phyloP scores from a whole-genome alignment of 495 filamentous ascomycete genomes.

The Daldinia loculata region DNA sequence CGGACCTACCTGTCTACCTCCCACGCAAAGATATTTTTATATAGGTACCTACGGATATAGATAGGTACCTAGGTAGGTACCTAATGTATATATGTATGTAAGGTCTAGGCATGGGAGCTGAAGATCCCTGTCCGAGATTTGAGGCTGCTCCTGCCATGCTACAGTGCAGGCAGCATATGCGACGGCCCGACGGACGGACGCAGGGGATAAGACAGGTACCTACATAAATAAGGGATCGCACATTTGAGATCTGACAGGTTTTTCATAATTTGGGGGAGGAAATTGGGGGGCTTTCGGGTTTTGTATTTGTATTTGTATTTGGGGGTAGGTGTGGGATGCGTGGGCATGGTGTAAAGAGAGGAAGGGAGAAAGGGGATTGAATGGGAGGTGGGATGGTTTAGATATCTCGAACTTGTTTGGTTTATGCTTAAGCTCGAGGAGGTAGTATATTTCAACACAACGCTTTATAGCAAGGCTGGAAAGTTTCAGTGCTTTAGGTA shows the following conservation, averaged over 20 bases:
- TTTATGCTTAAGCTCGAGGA: not conserved
- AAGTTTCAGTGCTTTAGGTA: not conserved
- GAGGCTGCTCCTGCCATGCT: not conserved
- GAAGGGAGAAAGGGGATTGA: not conserved
- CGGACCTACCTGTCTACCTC: not conserved
- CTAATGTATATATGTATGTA: not conserved
- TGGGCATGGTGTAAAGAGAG: not conserved
- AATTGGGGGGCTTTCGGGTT: not conserved
- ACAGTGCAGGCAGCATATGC: not conserved
- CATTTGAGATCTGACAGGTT: not conserved
- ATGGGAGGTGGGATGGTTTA: not conserved
- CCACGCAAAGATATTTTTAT: not conserved
- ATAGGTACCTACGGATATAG: not conserved
- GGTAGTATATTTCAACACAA: not conserved
- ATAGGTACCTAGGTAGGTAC: not conserved
- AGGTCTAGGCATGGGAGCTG: not conserved
- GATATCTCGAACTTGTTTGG: not conserved
- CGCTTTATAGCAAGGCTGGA: not conserved
- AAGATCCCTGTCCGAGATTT: not conserved
- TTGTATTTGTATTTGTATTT: not conserved
- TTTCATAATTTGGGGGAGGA: not conserved
- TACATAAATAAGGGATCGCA: not conserved
- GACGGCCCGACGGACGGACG: slow-evolving; percentile 2
- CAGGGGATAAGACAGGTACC: not conserved
- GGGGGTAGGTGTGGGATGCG: not conserved